Conservation (phyloP, 371 early-diverging fungal genomes). For the Mortierella polycephala region DNA sequence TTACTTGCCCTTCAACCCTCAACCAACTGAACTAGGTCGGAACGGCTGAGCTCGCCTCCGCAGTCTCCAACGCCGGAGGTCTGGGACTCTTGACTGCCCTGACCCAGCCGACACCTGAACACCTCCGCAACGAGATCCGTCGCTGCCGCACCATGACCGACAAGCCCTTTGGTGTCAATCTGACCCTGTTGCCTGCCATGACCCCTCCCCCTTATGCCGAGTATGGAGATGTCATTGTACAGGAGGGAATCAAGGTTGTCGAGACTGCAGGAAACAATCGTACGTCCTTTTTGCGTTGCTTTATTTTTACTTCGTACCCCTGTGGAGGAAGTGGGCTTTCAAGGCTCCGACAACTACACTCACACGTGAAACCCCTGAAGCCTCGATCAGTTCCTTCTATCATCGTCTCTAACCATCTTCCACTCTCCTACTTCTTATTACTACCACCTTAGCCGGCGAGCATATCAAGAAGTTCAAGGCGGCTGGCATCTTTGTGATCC, state of each 20-base stretch:
- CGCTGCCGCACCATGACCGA: conserved; percentile 80
- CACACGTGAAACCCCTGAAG: conserved; percentile 25
- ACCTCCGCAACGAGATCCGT: conserved; percentile 74
- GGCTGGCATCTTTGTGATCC: conserved; percentile 78
- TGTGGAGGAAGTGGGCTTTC: neutral
- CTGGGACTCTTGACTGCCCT: conserved; percentile 58
- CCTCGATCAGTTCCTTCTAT: neutral
- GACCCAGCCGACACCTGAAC: conserved; percentile 89
- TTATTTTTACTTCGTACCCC: neutral
- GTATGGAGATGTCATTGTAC: conserved; percentile 79
- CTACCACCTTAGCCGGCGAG: conserved; percentile 61
- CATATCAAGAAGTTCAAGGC: conserved; percentile 81
- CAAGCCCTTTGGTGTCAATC: conserved; percentile 85
- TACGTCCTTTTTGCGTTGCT: conserved; percentile 46
- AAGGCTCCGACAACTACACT: neutral
- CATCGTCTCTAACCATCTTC: neutral
- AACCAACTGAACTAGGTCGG: conserved; percentile 64
- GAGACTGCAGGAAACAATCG: conserved; percentile 77
- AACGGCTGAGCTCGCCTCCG: conserved; percentile 79
- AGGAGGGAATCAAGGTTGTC: conserved; percentile 84
- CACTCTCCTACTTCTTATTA: neutral
- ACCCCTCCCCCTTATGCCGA: conserved; percentile 84
- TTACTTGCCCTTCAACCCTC: neutral
- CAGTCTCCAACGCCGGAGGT: conserved; percentile 61
- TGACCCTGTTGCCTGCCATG: conserved; percentile 73